Base-by-base conservation (phyloP, 202 grass and related monocot species). In the Eragrostis tef region DNA sequence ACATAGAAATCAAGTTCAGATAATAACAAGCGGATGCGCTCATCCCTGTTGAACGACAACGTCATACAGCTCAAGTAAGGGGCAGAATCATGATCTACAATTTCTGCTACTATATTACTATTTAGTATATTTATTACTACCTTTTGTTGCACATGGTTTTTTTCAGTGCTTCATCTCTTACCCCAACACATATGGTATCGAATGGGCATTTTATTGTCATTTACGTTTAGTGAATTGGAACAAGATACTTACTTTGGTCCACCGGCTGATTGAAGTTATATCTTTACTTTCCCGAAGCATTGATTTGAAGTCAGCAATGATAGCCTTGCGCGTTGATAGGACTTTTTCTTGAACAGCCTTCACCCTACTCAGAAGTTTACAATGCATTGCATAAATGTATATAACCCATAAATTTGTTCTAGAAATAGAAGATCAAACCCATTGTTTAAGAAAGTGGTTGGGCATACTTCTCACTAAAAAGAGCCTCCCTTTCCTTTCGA, bases 381-480 rank as follows among this genome's bases (percentile, higher is more conserved):
- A 73, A 77, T 66, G 64, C n/a, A 26, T 87, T 39, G 73, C 41
- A 14, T 49, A 46, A 79, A 65, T 73, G 36, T 58, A 41, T 19
- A 69, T 57, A 51, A 69, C 11, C 22, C 44, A 70, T 39, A 24
- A 53, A 31, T 68, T 76, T 86, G 19, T 78, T 70, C 78, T 68
- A 47, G 31, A 39, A 39, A 39, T 39, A 39, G 81, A 82, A 78
- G 26, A 60, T 67, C 43, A 20, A 79, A 67, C 64, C 9, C 16
- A 29, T 42, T 56, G 25, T 82, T 78, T 29, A 75, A 61, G 17
- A 52, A 67, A 80, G 42, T 81, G 29, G 5, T 7, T 21, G 43
- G 16, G 2, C 79, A 54, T 89, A 98, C 96, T 93, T 98, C 74
- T 98, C 96, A 75, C 85, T 93, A 70, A 95, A 88, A 77, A 98